These are phyloP conservation scores for Aspergillus carbonarius DNA, from an alignment of 2,329 filamentous ascomycete species.

Conservation along the genomic window DNA sequence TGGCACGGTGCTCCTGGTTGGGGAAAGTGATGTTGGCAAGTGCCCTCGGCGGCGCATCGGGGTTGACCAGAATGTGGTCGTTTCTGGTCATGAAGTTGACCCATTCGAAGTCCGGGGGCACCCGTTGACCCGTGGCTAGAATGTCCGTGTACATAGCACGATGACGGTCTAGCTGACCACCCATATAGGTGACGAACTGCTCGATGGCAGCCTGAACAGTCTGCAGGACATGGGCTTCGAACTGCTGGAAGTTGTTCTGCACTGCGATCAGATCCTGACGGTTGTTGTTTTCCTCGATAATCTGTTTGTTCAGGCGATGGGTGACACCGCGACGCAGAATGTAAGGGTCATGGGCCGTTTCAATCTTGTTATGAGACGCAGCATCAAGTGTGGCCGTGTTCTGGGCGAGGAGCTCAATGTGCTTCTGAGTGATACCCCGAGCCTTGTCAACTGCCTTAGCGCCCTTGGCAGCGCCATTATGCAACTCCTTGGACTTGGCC, in stretches of 20 bases:
- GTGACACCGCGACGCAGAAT: slow-evolving; percentile 77
- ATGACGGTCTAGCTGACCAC: slow-evolving; percentile 77
- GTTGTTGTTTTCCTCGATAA: slow-evolving; percentile 94
- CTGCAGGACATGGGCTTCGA: slow-evolving; percentile 81
- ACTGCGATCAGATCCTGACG: slow-evolving; percentile 85
- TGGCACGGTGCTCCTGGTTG: slow-evolving; percentile 80
- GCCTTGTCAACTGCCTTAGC: slow-evolving; percentile 91
- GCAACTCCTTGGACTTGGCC: slow-evolving; percentile 88
- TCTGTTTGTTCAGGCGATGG: slow-evolving; percentile 84
- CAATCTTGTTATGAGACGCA: slow-evolving; percentile 64
- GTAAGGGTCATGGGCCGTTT: slow-evolving; percentile 80
- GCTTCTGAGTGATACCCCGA: slow-evolving; percentile 82
- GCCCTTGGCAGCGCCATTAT: slow-evolving; percentile 74
- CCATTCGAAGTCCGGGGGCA: slow-evolving; percentile 90
- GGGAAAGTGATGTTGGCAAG: slow-evolving; percentile 77
- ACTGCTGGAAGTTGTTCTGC: slow-evolving; percentile 85
- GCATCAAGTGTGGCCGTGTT: slow-evolving; percentile 79
- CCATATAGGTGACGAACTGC: slow-evolving; percentile 77
- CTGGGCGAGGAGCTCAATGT: slow-evolving; percentile 90
- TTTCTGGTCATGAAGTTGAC: slow-evolving; percentile 75
- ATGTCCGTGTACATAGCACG: slow-evolving; percentile 82
- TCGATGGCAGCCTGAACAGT: slow-evolving; percentile 80
- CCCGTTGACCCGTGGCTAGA: slow-evolving; percentile 69
- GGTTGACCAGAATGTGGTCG: slow-evolving; percentile 71
- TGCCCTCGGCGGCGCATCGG: slow-evolving; percentile 69